Evolutionary conservation across 2,329 filamentous ascomycete genomes (phyloP).

Genomic region (Helotiales sp.): DNA sequence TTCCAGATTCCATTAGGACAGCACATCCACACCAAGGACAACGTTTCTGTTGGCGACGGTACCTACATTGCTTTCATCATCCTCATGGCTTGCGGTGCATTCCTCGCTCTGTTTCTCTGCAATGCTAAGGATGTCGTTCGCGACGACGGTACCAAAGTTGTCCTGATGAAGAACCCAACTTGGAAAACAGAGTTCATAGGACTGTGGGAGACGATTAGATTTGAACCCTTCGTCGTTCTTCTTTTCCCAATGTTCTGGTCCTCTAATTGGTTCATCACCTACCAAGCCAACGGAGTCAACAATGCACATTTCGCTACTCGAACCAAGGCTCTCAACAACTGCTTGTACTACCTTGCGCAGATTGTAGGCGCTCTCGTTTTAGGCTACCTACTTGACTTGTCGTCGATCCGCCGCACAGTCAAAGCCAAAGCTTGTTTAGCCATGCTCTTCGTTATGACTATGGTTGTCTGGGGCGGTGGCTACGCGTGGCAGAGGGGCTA

Average conservation of each 20-base stretch:
- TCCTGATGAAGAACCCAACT: constrained; percentile 88
- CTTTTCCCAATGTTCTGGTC: constrained; percentile 84
- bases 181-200: constrained; percentile 81
- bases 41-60: constrained; percentile 66
- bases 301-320: constrained; percentile 73
- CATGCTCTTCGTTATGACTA: constrained; percentile 70
- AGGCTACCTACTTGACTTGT: constrained; percentile 71
- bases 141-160: constrained; percentile 77
- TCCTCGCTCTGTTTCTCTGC: constrained; percentile 71
- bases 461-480: constrained; percentile 82
- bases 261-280: constrained; percentile 81
- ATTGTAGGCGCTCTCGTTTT: constrained; percentile 77
- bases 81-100: constrained; percentile 75
- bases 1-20: constrained; percentile 71
- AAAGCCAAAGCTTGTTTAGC: constrained; percentile 69
- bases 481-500: constrained; percentile 76
- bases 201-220: constrained; percentile 72
- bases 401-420: constrained; percentile 62
- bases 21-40: constrained; percentile 64
- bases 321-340: constrained; percentile 76
- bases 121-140: constrained; percentile 76
- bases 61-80: constrained; percentile 90
- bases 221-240: constrained; percentile 73
- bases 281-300: constrained; percentile 79
- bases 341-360: constrained; percentile 80